Conservation (phyloP, 768 basidiomycete genomes). For the Naganishia vaughanmartiniae region DNA sequence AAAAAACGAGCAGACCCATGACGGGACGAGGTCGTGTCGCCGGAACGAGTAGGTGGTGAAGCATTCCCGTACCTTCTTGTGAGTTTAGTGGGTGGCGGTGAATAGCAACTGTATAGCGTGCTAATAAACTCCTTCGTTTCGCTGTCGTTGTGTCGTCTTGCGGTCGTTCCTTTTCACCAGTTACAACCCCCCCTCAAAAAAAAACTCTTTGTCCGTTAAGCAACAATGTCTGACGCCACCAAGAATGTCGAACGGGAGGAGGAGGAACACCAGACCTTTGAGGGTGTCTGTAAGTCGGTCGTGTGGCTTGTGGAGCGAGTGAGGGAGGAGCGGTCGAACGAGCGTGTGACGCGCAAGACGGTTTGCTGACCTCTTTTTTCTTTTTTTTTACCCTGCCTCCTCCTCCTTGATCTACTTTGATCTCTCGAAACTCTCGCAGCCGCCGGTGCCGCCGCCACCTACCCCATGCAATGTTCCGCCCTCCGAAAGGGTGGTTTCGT, state of each 20-base stretch:
- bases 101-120: no score
- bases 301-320: background rate
- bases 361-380: conserved; percentile 5
- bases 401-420: background rate
- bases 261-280: conserved; percentile 84
- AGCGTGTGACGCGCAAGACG: background rate
- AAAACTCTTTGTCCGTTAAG: conserved; percentile 6
- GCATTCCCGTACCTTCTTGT: background rate
- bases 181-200: background rate
- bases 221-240: conserved; percentile 32
- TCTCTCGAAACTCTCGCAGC: conserved; percentile 4
- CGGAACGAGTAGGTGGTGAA: no score
- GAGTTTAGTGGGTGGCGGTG: background rate
- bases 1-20: background rate
- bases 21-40: background rate
- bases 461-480: conserved; percentile 75
- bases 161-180: no score
- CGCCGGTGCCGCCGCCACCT: conserved; percentile 52
- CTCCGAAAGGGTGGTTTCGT: conserved; percentile 70
- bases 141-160: no score
- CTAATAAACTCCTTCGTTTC: no score
- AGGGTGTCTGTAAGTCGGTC: conserved; percentile 60
- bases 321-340: background rate
- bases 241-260: conserved; percentile 56
- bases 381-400: background rate